phyloP scores from a whole-genome alignment of 2,329 filamentous ascomycete genomes.

The Alternaria arbusti region DNA sequence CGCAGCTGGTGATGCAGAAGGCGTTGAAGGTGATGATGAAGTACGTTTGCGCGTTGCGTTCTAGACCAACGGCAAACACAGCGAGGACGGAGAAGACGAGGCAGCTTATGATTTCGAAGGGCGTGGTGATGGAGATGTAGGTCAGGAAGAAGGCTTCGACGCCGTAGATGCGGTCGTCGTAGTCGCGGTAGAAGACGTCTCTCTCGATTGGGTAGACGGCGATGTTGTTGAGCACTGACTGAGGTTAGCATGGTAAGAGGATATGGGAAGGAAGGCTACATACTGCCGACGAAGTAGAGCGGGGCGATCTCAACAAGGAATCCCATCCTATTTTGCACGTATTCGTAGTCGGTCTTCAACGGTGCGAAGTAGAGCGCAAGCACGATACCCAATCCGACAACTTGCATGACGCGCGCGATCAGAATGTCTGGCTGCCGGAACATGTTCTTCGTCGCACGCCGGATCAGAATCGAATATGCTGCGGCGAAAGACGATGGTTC shows the following conservation, averaged over 20 bases:
- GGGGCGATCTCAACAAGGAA: slow-evolving; percentile 75
- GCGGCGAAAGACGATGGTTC: slow-evolving; percentile 66
- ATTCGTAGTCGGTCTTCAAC: slow-evolving; percentile 70
- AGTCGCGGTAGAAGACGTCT: slow-evolving; percentile 78
- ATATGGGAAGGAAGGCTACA: background rate
- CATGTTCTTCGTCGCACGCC: slow-evolving; percentile 70
- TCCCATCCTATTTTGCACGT: slow-evolving; percentile 75
- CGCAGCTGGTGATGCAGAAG: slow-evolving; percentile 76
- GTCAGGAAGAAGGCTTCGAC: slow-evolving; percentile 73
- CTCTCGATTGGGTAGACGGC: slow-evolving; percentile 74
- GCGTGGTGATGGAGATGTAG: slow-evolving; percentile 73
- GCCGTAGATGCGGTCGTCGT: slow-evolving; percentile 74
- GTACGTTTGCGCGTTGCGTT: slow-evolving; percentile 68
- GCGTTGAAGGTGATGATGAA: slow-evolving; percentile 72
- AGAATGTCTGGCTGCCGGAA: slow-evolving; percentile 48
- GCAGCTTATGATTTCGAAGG: slow-evolving; percentile 71
- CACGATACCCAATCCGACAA: slow-evolving; percentile 46
- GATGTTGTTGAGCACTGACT: slow-evolving; percentile 73
- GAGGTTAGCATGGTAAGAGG: background rate
- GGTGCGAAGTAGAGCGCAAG: slow-evolving; percentile 68
- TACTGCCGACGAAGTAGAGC: slow-evolving; percentile 73
- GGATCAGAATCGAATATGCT: slow-evolving; percentile 71
- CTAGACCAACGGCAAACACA: slow-evolving; percentile 69
- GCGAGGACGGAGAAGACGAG: slow-evolving; percentile 70
- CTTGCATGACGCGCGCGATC: slow-evolving; percentile 47